Percentiles rank a stretch among this genome's conserved stretches.
Conservation (phyloP, 352 stramenopile species). For the Globisporangium cystogenes region DNA sequence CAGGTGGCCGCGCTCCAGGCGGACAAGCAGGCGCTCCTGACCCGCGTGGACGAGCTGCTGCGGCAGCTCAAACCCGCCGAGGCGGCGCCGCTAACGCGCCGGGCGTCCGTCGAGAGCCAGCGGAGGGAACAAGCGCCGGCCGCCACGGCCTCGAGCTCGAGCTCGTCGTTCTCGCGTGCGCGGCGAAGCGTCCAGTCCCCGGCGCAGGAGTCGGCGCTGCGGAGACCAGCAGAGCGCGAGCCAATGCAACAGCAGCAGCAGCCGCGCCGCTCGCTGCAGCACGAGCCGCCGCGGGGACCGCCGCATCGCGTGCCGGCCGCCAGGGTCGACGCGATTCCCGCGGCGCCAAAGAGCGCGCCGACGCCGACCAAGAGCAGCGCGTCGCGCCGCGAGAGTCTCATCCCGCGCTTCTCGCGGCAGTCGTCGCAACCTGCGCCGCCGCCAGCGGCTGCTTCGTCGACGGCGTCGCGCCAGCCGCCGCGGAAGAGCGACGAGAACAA, state of each 20-base stretch:
- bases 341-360: constrained; percentile 7
- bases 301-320: neutral
- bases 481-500: constrained; percentile 7
- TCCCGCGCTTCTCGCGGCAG: constrained; percentile 7
- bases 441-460: neutral
- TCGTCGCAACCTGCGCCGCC: neutral
- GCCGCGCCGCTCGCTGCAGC: neutral
- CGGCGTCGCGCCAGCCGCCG: neutral
- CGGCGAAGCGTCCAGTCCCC: neutral
- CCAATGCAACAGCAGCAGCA: constrained; percentile 1
- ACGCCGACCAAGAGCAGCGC: neutral
- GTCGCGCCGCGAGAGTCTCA: constrained; percentile 12
- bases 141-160: neutral
- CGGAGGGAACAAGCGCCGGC: neutral
- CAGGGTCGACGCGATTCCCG: neutral
- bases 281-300: neutral
- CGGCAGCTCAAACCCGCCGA: constrained; percentile 1
- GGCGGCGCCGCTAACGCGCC: neutral
- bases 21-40: constrained; percentile 16
- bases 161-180: constrained; percentile 2
- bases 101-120: constrained; percentile 1
- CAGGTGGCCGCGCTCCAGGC: constrained; percentile 20
- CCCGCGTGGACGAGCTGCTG: constrained; percentile 6
- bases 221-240: constrained; percentile 2
- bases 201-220: neutral